These are phyloP conservation scores for Boletus austroedulis DNA, from an alignment of 1,284 basidiomycete species.

Conservation along the genomic window DNA sequence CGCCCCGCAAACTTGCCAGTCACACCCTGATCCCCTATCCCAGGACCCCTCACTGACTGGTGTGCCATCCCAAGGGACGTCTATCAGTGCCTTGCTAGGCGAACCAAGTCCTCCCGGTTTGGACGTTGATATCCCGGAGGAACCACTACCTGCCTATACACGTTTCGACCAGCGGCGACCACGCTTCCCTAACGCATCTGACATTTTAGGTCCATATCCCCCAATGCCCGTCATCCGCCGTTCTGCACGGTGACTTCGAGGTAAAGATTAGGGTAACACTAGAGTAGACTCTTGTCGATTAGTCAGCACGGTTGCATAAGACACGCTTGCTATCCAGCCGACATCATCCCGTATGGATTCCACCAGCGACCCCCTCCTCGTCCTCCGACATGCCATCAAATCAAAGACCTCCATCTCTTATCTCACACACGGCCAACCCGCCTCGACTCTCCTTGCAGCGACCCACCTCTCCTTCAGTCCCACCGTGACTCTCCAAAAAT, in stretches of 20 bases:
- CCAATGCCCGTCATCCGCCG: slow-evolving; percentile 16
- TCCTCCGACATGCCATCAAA: slow-evolving; percentile 58
- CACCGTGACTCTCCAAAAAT: slow-evolving; percentile 58
- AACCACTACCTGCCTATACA: slow-evolving; percentile 27
- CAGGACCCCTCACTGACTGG: slow-evolving; percentile 18
- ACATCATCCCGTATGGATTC: slow-evolving; percentile 9
- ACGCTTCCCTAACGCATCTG: slow-evolving; percentile 15
- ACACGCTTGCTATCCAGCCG: too few species aligned
- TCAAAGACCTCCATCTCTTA: slow-evolving; percentile 51
- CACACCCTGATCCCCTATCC: slow-evolving; percentile 6
- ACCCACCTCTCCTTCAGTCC: slow-evolving; percentile 64
- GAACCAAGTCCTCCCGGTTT: slow-evolving; percentile 2
- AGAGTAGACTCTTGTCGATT: too few species aligned
- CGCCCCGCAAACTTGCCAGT: background rate
- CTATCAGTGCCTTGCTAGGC: background rate
- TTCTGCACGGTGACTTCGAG: background rate
- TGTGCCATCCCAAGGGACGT: slow-evolving; percentile 12
- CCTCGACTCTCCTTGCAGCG: slow-evolving; percentile 52
- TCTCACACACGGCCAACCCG: slow-evolving; percentile 45
- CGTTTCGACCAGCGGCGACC: slow-evolving; percentile 22
- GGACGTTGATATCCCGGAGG: slow-evolving; percentile 3
- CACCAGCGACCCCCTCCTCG: slow-evolving; percentile 48
- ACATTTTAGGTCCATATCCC: slow-evolving; percentile 32
- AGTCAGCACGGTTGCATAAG: background rate
- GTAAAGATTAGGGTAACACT: background rate